Evolutionary conservation across 2,329 filamentous ascomycete genomes (phyloP), one percentile per base, ranked within the genome.

Genomic region (Paramyrothecium sp.): DNA sequence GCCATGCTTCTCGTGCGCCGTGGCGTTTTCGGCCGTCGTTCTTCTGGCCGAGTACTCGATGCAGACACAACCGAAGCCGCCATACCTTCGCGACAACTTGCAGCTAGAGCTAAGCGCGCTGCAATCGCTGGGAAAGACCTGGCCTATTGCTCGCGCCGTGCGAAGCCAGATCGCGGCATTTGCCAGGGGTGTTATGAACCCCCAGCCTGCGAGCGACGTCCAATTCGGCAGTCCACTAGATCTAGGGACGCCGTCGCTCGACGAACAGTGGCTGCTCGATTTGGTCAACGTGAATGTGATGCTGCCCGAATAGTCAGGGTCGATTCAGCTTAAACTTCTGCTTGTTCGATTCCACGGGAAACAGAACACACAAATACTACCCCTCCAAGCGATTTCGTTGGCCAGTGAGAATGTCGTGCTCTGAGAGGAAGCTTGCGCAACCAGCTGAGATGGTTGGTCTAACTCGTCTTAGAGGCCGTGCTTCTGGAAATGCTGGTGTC

Each of bases 1-100:
- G 41, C 55, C 55, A 10, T 57, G 55, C 55, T 57, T 57, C 33
- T 57, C 55, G 38, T 57, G 55, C 51, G 51, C 55, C 2, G 22
- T 57, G 38, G 51, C 55, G 3, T 57, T 34, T 26, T 57, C 55
- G 17, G 41, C 55, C n/a, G 51, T 50, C 20, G 55, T 57, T 17
- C 20, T 57, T 20, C 55, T 57, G n/a, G 20, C 55, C 17, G 55
- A 57, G 44, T 57, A 57, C 26, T 49, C 55, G 2, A 49, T 19
- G 34, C 53, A 55, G 44, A 12, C 33, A 12, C 48, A 17, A 17
- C 53, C 56, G 38, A 46, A 41, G 44, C 53, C 50, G 20, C 38
- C 26, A 16, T 55, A 58, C 30, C 23, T 57, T 41, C 34, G 56
- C 47, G 52, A 57, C 51, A 54, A 50, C 33, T 26, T 57, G 26